These are phyloP conservation scores for Dryas octopetala DNA, from an alignment of 306 rosid species.

Conservation along the genomic window DNA sequence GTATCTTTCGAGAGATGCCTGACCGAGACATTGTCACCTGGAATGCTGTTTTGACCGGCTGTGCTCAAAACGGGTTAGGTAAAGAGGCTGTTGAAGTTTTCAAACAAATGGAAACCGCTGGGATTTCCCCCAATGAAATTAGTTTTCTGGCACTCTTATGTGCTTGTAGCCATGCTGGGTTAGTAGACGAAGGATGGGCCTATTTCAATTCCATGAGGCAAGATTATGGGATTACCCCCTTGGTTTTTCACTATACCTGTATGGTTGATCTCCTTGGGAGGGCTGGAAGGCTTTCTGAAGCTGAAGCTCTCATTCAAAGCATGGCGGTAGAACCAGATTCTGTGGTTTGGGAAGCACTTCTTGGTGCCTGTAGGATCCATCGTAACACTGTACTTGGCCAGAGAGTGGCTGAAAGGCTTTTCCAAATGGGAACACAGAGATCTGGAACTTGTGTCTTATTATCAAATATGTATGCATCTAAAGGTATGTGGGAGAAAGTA, in stretches of 20 bases:
- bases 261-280: slow-evolving; percentile 39
- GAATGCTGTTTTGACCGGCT: slow-evolving; percentile 41
- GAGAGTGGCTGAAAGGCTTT: slow-evolving; percentile 28
- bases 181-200: slow-evolving; percentile 25
- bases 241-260: slow-evolving; percentile 35
- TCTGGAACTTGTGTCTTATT: slow-evolving; percentile 28
- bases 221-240: slow-evolving; percentile 30
- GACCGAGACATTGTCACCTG: slow-evolving; percentile 29
- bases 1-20: slow-evolving; percentile 30
- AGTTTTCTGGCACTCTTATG: slow-evolving; percentile 32
- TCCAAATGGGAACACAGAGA: slow-evolving; percentile 19
- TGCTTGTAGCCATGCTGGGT: slow-evolving; percentile 40
- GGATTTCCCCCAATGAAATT: slow-evolving; percentile 25
- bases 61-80: slow-evolving; percentile 30
- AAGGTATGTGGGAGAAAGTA: slow-evolving; percentile 23
- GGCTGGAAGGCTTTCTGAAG: slow-evolving; percentile 32
- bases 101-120: slow-evolving; percentile 27
- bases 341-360: slow-evolving; percentile 38
- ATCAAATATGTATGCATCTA: slow-evolving; percentile 27
- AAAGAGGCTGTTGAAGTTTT: slow-evolving; percentile 32
- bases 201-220: slow-evolving; percentile 35
- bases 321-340: slow-evolving; percentile 26
- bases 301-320: slow-evolving; percentile 27
- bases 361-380: slow-evolving; percentile 35
- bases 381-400: slow-evolving; percentile 24